Evolutionary conservation across 2,329 filamentous ascomycete genomes (phyloP), one percentile per base, ranked within the genome.

Genomic region (Fusarium anthophilum): DNA sequence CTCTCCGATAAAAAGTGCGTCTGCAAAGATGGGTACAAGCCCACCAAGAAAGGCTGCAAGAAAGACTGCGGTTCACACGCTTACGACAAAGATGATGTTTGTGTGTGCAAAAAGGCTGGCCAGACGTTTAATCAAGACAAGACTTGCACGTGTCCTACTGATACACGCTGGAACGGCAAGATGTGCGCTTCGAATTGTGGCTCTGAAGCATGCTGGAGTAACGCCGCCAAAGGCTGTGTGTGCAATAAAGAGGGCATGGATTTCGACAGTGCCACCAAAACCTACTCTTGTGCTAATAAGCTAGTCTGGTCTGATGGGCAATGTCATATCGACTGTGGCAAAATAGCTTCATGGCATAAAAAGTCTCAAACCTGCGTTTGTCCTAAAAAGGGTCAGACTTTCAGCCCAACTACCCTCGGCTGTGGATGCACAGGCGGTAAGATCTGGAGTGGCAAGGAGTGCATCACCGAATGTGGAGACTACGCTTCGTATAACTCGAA

Each of bases 331-430:
- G 51, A 55, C 6, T 55, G 51, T 6, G 51, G 51, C 1, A 55
- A 28, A 28, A 14, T 39, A 2, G 51, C 35, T 3, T 14, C 51
- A 28, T 41, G 51, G 51, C 24, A 55, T 3, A 41, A 39, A 10
- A 41, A 39, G 20, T 28, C 35, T 3, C 51, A 39, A n/a, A 41
- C 2, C 20, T 55, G 51, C 15, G 6, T n/a, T 10, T 55, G 51
- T 3, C 4, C 35, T 0, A 55, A 55, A 3, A 55, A 55, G 8
- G 51, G 51, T 1, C 51, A 55, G 20, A 10, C 3, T 2, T 28
- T 39, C 1, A 28, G n/a, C 20, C 35, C 18, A 0, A 10, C 20
- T 41, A n/a, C 24, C 1, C 24, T 55, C 2, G 11, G 20, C 3
- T 55, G 51, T 3, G 35, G 51, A 28, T 55, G 51, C 14, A 22